Evolutionary conservation across 345 rosid species (phyloP).

Genomic region (Nephelium lappaceum): DNA sequence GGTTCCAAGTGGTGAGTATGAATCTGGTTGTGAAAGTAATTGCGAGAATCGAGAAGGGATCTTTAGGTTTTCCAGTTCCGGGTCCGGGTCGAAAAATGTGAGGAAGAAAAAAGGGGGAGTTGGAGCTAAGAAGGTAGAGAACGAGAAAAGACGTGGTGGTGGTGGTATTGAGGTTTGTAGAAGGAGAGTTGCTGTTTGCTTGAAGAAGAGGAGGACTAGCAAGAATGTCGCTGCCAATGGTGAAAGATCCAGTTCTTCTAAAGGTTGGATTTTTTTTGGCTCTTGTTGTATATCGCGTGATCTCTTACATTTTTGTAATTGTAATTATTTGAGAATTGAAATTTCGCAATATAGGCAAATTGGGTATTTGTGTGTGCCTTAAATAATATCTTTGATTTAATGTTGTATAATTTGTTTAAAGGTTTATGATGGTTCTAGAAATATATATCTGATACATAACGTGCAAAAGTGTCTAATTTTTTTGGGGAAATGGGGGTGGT

Average conservation of each 20-base stretch:
- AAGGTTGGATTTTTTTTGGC: conserved; percentile 43
- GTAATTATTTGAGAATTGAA: not conserved
- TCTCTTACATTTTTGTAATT: not conserved
- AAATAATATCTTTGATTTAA: too few relatives aligned
- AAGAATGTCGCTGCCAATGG: conserved; percentile 42
- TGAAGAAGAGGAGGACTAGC: conserved; percentile 65
- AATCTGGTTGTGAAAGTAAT: conserved; percentile 32
- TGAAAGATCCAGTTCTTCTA: conserved; percentile 36
- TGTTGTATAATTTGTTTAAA: too few relatives aligned
- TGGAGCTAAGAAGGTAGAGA: conserved; percentile 10
- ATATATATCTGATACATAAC: not conserved
- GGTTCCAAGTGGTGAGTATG: conserved; percentile 21
- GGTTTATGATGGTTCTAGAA: not conserved
- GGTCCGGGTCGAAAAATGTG: conserved; percentile 31
- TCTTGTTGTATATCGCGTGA: conserved; percentile 8
- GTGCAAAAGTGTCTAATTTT: not conserved
- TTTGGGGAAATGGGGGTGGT: not conserved
- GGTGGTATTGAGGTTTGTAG: conserved; percentile 27
- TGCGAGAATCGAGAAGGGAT: conserved; percentile 43
- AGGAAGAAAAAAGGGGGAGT: conserved; percentile 37
- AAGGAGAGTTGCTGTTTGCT: conserved; percentile 43
- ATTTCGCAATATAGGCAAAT: not conserved
- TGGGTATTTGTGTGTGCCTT: not conserved
- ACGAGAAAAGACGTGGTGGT: conserved; percentile 37
- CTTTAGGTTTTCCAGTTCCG: conserved; percentile 77